phyloP scores from a whole-genome alignment of 495 filamentous ascomycete genomes.

The Lophium mytilinum region DNA sequence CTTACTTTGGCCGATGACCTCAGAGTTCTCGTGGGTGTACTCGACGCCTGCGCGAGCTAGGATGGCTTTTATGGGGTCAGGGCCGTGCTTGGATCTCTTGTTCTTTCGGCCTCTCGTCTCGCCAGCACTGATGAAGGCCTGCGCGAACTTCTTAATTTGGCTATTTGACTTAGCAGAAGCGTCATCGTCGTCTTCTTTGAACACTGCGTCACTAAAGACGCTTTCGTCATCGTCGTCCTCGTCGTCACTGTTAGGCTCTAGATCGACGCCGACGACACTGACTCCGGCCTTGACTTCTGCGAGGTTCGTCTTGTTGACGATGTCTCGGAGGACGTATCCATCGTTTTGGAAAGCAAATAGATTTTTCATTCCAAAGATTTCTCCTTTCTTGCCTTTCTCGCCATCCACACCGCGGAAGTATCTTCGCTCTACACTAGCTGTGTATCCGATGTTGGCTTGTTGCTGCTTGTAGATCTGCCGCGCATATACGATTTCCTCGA shows the following conservation, averaged over 20 bases:
- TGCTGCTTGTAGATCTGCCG: slow-evolving; percentile 98
- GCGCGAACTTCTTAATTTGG: slow-evolving; percentile 70
- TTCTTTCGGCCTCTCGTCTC: slow-evolving; percentile 12
- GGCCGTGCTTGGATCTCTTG: slow-evolving; percentile 36
- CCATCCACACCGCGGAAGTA: slow-evolving; percentile 96
- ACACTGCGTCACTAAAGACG: slow-evolving; percentile 35
- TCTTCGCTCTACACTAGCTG: slow-evolving; percentile 78
- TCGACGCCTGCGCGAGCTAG: slow-evolving; percentile 81
- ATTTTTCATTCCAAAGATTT: slow-evolving; percentile 87
- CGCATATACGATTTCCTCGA: slow-evolving; percentile 96
- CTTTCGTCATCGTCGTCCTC: slow-evolving; percentile 46
- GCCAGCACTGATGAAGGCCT: slow-evolving; percentile 43
- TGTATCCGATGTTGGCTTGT: slow-evolving; percentile 96
- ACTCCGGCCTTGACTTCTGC: slow-evolving; percentile 87
- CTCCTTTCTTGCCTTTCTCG: slow-evolving; percentile 70
- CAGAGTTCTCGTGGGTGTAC: slow-evolving; percentile 94
- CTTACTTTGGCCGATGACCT: slow-evolving; percentile 83
- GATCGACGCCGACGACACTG: slow-evolving; percentile 63
- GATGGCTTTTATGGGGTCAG: slow-evolving; percentile 80
- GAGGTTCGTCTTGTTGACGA: slow-evolving; percentile 96
- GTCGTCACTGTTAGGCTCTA: slow-evolving; percentile 40
- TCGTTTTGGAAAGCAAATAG: slow-evolving; percentile 78
- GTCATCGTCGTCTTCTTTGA: slow-evolving; percentile 34
- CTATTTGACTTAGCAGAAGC: slow-evolving; percentile 39
- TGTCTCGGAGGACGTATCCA: slow-evolving; percentile 74